Evolutionary conservation across 345 rosid genomes (phyloP).

Genomic region (Salix brachista): DNA sequence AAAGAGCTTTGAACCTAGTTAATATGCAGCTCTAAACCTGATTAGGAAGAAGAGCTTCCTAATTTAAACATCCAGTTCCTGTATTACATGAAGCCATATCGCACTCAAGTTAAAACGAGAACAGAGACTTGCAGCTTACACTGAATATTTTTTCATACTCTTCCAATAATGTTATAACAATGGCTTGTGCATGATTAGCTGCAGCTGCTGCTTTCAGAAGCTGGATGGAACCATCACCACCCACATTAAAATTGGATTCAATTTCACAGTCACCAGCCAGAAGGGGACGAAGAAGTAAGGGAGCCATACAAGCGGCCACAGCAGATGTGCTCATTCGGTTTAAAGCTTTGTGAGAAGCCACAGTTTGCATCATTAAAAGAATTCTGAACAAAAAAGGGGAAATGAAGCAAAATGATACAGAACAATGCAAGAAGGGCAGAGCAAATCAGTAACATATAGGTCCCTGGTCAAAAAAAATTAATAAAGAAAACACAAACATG

Average conservation of each 20-base stretch:
- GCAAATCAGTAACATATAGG: neutral
- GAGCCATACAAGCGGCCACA: slow-evolving; percentile 99
- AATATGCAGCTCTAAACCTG: neutral
- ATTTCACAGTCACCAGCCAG: slow-evolving; percentile 94
- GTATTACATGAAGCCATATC: slow-evolving; percentile 6
- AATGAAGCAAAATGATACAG: slow-evolving; percentile 1
- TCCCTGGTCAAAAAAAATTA: neutral
- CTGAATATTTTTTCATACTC: slow-evolving; percentile 81
- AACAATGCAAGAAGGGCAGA: neutral
- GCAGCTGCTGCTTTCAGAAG: slow-evolving; percentile 98
- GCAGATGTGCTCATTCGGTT: slow-evolving; percentile 97
- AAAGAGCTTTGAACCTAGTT: neutral
- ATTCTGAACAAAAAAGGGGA: slow-evolving; percentile 54
- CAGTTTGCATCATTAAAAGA: slow-evolving; percentile 81
- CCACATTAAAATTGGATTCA: slow-evolving; percentile 83
- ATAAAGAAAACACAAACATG: neutral
- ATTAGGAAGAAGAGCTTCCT: neutral
- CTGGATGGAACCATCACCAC: slow-evolving; percentile 91
- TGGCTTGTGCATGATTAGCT: slow-evolving; percentile 99
- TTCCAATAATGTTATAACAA: slow-evolving; percentile 80
- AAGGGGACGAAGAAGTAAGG: slow-evolving; percentile 97
- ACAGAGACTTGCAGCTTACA: slow-evolving; percentile 44
- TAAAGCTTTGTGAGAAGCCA: slow-evolving; percentile 68
- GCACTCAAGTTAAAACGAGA: neutral
- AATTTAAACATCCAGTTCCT: neutral